These are phyloP conservation scores for Xylaria palmicola DNA, from an alignment of 495 filamentous ascomycete species.

Conservation along the genomic window DNA sequence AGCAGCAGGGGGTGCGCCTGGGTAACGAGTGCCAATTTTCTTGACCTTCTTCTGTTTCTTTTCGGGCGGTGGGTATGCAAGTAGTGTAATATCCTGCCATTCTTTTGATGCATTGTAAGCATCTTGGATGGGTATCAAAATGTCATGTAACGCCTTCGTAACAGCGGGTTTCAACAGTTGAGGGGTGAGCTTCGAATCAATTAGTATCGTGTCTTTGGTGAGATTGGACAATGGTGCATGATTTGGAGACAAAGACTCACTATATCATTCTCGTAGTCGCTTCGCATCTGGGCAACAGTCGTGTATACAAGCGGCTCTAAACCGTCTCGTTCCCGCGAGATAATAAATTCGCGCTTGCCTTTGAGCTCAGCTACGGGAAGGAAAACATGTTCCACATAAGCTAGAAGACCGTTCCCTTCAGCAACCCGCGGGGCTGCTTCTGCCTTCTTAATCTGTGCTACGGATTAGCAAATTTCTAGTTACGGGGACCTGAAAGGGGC, in stretches of 20 bases:
- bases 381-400: constrained; percentile 80
- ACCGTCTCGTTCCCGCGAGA: constrained; percentile 60
- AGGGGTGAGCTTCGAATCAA: constrained; percentile 64
- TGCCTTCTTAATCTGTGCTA: constrained; percentile 65
- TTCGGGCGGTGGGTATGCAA: constrained; percentile 76
- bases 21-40: constrained; percentile 70
- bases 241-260: constrained; percentile 46
- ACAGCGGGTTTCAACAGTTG: constrained; percentile 81
- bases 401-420: constrained; percentile 82
- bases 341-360: constrained; percentile 50
- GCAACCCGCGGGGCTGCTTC: constrained; percentile 69
- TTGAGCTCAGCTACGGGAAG: constrained; percentile 64
- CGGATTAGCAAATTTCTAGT: not conserved
- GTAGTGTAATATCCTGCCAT: constrained; percentile 76
- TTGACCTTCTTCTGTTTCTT: constrained; percentile 78
- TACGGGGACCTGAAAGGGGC: too few relatives aligned
- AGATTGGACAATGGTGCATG: not conserved
- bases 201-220: constrained; percentile 16
- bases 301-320: constrained; percentile 76
- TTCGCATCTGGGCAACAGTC: constrained; percentile 64
- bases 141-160: constrained; percentile 61
- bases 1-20: constrained; percentile 13
- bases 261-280: constrained; percentile 77
- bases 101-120: constrained; percentile 68
- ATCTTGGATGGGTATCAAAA: constrained; percentile 73